Base-by-base conservation (phyloP, 768 basidiomycete species). In the Rhizopogon sp. region DNA sequence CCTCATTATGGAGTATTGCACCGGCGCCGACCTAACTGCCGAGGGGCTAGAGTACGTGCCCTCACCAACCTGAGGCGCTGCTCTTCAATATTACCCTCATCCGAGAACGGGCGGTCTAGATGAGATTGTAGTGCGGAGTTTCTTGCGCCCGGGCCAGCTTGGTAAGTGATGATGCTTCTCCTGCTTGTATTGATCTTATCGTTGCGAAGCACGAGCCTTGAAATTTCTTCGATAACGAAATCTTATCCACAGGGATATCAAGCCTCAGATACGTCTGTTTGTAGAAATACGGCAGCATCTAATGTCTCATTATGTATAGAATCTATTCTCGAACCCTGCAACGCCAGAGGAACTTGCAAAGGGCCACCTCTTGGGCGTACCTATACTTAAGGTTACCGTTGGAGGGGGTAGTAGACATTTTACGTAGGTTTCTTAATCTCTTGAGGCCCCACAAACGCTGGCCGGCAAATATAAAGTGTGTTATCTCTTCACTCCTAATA, bases 1-100 rank as follows among this genome's bases (percentile, higher is more conserved):
- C n/a, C n/a, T n/a, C n/a, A 88, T 99, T 63, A 99, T 98, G 88
- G 96, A 97, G 63, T 98, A 84, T 69, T 98, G 97, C 68, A 84
- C 93, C 1, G 96, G 95, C 2, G 95, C 94, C 3, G 97, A 99
- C 72, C 83, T 99, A 47, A 92, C 93, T 16, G 87, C 98, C 43
- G 89, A 96, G 45, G 87, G 88, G 3, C 79, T 98, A 11, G 89
- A 94, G 67, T 96, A 91, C 56, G 68, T 81, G 0, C 88, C 93
- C 3, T 72, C 76, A 13, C 80, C 85, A 5, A n/a, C n/a, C n/a
- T n/a, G n/a, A n/a, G n/a, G n/a, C n/a, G 85, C 84, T 28, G 78
- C 88, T 42, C 80, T 82, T 20, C 85, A 87, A 58, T 98, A 88
- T 65, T 98, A 93, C 68, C 88, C 90, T 5, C 96, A 98, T 73